Evolutionary conservation across 306 rosid species (phyloP), one percentile per base, ranked within the genome.

Genomic region (Lagenaria siceraria): DNA sequence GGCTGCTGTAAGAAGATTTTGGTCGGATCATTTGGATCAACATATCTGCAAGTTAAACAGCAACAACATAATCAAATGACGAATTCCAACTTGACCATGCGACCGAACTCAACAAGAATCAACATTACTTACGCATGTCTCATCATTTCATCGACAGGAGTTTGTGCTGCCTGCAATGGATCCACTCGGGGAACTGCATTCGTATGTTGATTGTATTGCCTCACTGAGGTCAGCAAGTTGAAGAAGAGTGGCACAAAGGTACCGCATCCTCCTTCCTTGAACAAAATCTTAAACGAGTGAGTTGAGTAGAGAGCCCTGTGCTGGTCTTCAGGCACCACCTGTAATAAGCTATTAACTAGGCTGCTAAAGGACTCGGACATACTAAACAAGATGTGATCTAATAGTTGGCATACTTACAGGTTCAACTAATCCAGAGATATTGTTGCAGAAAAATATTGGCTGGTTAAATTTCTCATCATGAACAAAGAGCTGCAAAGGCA

Each of bases 231-330:
- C 76, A 96, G 85, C 89, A 96, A 87, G 83, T 89, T 96, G 81
- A 92, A 90, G 89, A 96, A 92, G 13, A 96, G 91, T n/a, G 99
- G 98, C 81, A 96, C 80, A 72, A 90, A 96, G 43, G 99, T 96
- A 63, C 98, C 99, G 76, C 97, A 96, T 17, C 98, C 99, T 11
- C 99, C 99, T 75, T 96, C 99, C 84, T 96, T 96, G 89, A 96
- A 96, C 84, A 96, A 56, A 79, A 92, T 90, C 91, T 92, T 96
- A 64, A 96, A 90, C 15, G 92, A 81, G 84, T 96, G 90, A 13
- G 92, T 91, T 40, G 98, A 92, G 79, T 88, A 90, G 62, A 96
- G 92, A 55, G 97, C 97, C 78, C 86, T 83, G 31, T 89, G 85
- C 74, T 96, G 90, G 74, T 88, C 89, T 78, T 86, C 93, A 35